phyloP scores from a whole-genome alignment of 441 rosid species.

The Adansonia rubrostipa region DNA sequence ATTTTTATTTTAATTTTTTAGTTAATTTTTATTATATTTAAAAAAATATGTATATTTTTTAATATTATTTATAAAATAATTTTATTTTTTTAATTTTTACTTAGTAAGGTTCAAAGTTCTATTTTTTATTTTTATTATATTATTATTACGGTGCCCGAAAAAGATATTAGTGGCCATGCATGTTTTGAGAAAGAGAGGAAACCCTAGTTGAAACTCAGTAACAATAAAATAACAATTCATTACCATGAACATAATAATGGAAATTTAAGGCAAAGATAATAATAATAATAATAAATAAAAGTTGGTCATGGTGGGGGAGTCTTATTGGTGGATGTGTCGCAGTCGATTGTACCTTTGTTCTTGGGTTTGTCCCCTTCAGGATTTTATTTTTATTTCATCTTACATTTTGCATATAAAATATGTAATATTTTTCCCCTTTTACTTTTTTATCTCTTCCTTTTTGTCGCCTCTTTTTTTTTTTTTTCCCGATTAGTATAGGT shows the following conservation, averaged over 20 bases:
- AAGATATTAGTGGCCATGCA: constrained; percentile 43
- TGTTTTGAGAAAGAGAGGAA: constrained; percentile 34
- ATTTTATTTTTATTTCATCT: constrained; percentile 7
- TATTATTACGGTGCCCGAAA: constrained; percentile 36
- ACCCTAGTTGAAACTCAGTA: constrained; percentile 34
- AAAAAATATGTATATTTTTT: too few relatives aligned
- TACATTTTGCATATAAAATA: constrained; percentile 33
- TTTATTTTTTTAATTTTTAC: too few relatives aligned
- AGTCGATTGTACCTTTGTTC: constrained; percentile 71
- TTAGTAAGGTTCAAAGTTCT: too few relatives aligned
- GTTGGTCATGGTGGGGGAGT: constrained; percentile 50
- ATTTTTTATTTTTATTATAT: not conserved
- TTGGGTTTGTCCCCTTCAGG: constrained; percentile 40
- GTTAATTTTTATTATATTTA: too few relatives aligned
- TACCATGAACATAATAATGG: not conserved
- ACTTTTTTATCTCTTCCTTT: not conserved
- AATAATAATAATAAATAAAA: not conserved
- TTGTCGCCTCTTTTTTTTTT: too few relatives aligned
- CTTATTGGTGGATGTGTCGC: constrained; percentile 68
- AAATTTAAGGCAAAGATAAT: not conserved
- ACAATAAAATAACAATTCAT: constrained; percentile 15
- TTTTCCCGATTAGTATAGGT: not conserved
- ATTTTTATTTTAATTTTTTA: too few relatives aligned
- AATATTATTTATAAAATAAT: too few relatives aligned
- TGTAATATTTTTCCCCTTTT: not conserved